Evolutionary conservation across 129 eudicot species (phyloP).

Genomic region (Ambrosia trifida): DNA sequence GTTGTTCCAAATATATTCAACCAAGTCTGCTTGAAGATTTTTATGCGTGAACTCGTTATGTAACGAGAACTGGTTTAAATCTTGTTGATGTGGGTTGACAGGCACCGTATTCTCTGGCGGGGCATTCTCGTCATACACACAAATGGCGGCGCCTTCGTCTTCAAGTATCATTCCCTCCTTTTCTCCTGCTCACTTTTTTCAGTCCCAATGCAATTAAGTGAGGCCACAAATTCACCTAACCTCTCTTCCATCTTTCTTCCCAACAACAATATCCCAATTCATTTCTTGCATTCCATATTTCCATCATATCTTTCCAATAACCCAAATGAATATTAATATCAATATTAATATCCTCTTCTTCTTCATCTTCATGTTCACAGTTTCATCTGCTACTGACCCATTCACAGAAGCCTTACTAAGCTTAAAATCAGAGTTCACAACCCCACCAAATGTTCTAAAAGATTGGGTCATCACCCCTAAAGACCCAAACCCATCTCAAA

Average conservation of each 20-base stretch:
- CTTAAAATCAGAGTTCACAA: slow-evolving; percentile 67
- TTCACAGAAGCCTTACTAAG: slow-evolving; percentile 58
- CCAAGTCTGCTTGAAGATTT: no score
- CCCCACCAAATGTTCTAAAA: slow-evolving; percentile 40
- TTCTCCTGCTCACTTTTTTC: slow-evolving; percentile 38
- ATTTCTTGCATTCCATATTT: slow-evolving; percentile 32
- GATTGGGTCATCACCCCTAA: slow-evolving; percentile 62
- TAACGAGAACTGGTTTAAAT: no score
- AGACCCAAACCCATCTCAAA: slow-evolving; percentile 35
- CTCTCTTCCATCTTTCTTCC: slow-evolving; percentile 25
- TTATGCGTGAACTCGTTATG: no score
- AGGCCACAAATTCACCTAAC: slow-evolving; percentile 38
- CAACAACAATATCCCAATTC: slow-evolving; percentile 3
- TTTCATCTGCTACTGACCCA: slow-evolving; percentile 48
- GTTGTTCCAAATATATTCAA: no score
- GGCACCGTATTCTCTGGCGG: no score
- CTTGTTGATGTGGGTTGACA: no score
- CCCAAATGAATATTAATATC: slow-evolving; percentile 28
- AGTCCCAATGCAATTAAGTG: slow-evolving; percentile 63
- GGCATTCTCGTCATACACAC: no score
- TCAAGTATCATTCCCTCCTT: slow-evolving; percentile 44
- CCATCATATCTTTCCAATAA: background rate
- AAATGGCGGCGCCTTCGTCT: no score
- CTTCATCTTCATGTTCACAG: slow-evolving; percentile 37
- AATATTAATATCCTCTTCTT: slow-evolving; percentile 43